Evolutionary conservation across 768 basidiomycete species (phyloP), one percentile per base, ranked within the genome.

Genomic region (Boletus huronensis): DNA sequence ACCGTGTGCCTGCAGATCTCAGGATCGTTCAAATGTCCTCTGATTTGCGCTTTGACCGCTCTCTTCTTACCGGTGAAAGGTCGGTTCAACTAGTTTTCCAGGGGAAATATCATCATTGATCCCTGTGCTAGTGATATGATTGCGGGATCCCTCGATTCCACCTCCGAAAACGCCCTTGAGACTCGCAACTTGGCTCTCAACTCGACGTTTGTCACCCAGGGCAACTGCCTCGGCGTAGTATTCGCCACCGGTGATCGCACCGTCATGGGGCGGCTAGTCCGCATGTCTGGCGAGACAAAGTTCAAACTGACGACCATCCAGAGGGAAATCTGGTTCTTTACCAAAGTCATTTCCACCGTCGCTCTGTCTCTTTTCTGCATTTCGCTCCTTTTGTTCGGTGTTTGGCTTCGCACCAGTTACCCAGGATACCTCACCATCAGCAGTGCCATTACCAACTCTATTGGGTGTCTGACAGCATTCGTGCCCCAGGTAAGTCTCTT

Each of bases 1-100:
- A 84, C 58, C 76, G 83, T 11, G 74, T 84, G 6, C 83, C 83
- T 6, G 82, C 83, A 0, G 84, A 85, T 59, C 69, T 84, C 28
- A 76, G 83, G 25, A 72, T 85, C 9, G 74, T 83, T 36, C 65
- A 79, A 13, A 76, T 75, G 55, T 79, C 80, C 1, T 74, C 75
- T 6, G 82, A 83, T 57, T 68, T 82, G 52, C 74, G 75, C 31
- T 74, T 82, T 43, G 82, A 83, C 52, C 74, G 81, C 10, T 75
- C 81, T 1, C 74, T 82, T 32, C 72, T 83, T 32, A 83, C 82
- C 4, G 79, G 77, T 9, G 79, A 79, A 61, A 75, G 74, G 73
- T 75, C 3, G 11, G 58, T 60, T 25, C 23, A 23, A 14, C 25
- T 32, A 21, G 6, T 53, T 44, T 40, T 32, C 19, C 10, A 29